A percentile compares a stretch with the other conserved stretches of the same genome.
phyloP scores from a whole-genome alignment of 176 grass and related monocot species.

The Zea luxurians region DNA sequence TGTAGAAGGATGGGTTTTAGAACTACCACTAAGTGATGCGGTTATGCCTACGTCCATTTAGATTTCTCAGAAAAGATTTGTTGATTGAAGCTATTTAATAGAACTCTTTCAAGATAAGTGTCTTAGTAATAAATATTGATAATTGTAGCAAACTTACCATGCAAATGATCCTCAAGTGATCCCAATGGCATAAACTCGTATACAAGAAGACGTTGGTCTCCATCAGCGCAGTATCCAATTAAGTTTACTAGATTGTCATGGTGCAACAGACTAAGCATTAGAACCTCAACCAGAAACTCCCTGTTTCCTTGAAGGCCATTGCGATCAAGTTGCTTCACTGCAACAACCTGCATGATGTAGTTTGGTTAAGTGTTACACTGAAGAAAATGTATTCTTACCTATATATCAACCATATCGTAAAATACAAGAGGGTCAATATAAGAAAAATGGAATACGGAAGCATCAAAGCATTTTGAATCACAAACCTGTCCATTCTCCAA shows the following conservation, averaged over 20 bases:
- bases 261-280: slow-evolving; percentile 85
- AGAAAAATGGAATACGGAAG: slow-evolving; percentile 26
- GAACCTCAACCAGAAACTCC: slow-evolving; percentile 87
- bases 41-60: slow-evolving; percentile 7
- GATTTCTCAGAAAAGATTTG: neutral
- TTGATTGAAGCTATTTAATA: slow-evolving; percentile 5
- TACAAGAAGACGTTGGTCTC: slow-evolving; percentile 87
- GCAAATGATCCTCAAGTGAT: slow-evolving; percentile 93
- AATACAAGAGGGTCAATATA: neutral
- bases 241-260: slow-evolving; percentile 88
- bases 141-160: slow-evolving; percentile 54
- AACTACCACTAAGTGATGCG: neutral
- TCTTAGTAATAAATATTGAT: slow-evolving; percentile 33
- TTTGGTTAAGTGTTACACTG: slow-evolving; percentile 20
- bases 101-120: slow-evolving; percentile 31
- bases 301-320: slow-evolving; percentile 89
- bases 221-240: slow-evolving; percentile 94
- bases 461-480: slow-evolving; percentile 30
- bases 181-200: slow-evolving; percentile 93
- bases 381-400: slow-evolving; percentile 36
- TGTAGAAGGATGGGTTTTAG: neutral
- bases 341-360: slow-evolving; percentile 53
- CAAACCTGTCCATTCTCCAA: slow-evolving; percentile 89
- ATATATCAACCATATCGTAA: neutral
- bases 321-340: slow-evolving; percentile 86